Conservation (phyloP, 768 basidiomycete genomes). For the Suillus bovinus region DNA sequence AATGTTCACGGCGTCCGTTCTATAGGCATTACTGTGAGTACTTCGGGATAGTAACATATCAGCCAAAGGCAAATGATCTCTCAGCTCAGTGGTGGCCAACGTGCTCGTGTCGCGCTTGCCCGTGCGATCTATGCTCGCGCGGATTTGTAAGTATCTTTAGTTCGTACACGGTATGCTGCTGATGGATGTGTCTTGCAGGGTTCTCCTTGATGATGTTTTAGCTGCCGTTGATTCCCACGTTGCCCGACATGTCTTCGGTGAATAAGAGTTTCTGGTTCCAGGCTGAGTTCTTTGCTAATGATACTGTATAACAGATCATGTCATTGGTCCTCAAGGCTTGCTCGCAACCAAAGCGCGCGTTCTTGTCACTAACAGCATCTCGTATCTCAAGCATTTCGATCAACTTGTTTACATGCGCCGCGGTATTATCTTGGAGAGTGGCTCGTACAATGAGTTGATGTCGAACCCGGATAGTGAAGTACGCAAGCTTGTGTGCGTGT, state of each 20-base stretch:
- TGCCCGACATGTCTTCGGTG: constrained; percentile 82
- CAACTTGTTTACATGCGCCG: constrained; percentile 72
- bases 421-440: constrained; percentile 80
- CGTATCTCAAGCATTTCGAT: constrained; percentile 81
- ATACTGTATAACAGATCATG: constrained; percentile 53
- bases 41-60: constrained; percentile 4
- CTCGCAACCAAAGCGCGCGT: constrained; percentile 83
- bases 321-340: constrained; percentile 83
- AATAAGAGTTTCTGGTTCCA: not conserved
- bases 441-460: constrained; percentile 62
- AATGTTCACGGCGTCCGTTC: not conserved
- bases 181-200: constrained; percentile 35
- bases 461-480: constrained; percentile 64
- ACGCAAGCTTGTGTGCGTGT: constrained; percentile 70
- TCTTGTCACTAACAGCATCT: constrained; percentile 83
- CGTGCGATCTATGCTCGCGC: constrained; percentile 90
- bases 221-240: constrained; percentile 88
- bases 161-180: not conserved
- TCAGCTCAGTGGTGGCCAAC: constrained; percentile 81
- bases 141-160: constrained; percentile 59
- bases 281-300: not conserved
- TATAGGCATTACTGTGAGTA: constrained; percentile 57
- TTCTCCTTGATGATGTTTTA: constrained; percentile 88
- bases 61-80: constrained; percentile 17
- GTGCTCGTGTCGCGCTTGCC: constrained; percentile 81